These are phyloP conservation scores for Chlorella sp. DNA, from an alignment of 139 green algal genomes.

Conservation along the genomic window DNA sequence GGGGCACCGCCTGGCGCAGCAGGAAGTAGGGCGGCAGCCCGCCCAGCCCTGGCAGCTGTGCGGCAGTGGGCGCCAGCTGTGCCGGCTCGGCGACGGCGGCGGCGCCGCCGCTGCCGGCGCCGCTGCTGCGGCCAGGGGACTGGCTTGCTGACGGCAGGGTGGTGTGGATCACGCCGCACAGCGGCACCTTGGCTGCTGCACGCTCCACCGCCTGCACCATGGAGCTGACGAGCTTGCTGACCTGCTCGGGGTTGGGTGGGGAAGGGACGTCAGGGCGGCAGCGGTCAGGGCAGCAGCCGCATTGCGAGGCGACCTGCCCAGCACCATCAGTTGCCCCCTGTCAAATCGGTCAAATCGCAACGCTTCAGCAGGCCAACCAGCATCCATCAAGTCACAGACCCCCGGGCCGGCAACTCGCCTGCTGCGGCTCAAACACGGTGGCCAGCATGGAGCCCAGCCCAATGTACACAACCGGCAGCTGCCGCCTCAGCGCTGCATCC, in stretches of 20 bases:
- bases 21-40: slow-evolving; percentile 17
- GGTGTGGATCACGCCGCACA: slow-evolving; percentile 15
- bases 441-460: slow-evolving; percentile 24
- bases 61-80: background rate
- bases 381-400: background rate
- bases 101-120: background rate
- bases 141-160: background rate
- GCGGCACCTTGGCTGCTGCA: background rate
- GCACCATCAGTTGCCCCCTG: too few relatives aligned
- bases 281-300: too few relatives aligned
- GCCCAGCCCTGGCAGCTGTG: background rate
- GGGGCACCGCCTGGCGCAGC: slow-evolving; percentile 42
- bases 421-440: slow-evolving; percentile 13
- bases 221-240: background rate
- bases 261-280: background rate
- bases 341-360: too few relatives aligned
- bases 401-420: background rate
- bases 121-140: background rate
- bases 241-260: background rate
- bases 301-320: too few relatives aligned
- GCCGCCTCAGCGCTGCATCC: background rate
- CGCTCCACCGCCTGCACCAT: slow-evolving; percentile 3
- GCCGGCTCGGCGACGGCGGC: background rate
- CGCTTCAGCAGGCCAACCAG: too few relatives aligned
- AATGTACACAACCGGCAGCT: slow-evolving; percentile 35